Conservation (phyloP, 164 flowering plant species). For the Saururus chinensis region DNA sequence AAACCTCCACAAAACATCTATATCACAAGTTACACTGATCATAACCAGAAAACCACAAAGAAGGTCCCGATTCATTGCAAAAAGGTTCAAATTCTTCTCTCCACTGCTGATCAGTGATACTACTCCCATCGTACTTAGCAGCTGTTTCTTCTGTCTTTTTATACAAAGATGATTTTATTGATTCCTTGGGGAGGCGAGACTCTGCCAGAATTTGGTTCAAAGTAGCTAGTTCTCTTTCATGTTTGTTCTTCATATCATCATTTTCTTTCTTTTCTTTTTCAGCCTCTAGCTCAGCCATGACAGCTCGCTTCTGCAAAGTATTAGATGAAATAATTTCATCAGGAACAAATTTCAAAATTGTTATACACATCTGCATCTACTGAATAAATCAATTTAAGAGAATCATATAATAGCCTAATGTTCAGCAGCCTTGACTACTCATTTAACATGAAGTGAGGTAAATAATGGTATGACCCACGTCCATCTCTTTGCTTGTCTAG, state of each 20-base stretch:
- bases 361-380: too few relatives aligned
- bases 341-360: too few relatives aligned
- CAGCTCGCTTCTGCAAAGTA: slow-evolving; percentile 56
- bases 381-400: not conserved
- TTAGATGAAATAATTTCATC: not conserved
- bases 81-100: slow-evolving; percentile 59
- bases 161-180: slow-evolving; percentile 17
- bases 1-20: too few relatives aligned
- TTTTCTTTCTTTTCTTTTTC: slow-evolving; percentile 46
- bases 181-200: slow-evolving; percentile 46
- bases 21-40: slow-evolving; percentile 85
- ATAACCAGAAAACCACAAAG: slow-evolving; percentile 85
- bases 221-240: slow-evolving; percentile 36
- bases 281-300: slow-evolving; percentile 58
- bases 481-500: too few relatives aligned
- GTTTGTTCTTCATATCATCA: slow-evolving; percentile 51
- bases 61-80: slow-evolving; percentile 43
- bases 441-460: too few relatives aligned
- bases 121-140: slow-evolving; percentile 27
- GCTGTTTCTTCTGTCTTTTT: slow-evolving; percentile 14
- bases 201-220: slow-evolving; percentile 39
- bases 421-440: too few relatives aligned
- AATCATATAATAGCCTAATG: not conserved
- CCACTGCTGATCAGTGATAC: slow-evolving; percentile 35
- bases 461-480: too few relatives aligned